These are phyloP conservation scores for Samsoniella hepiali DNA, from an alignment of 2,329 filamentous ascomycete species.

Conservation along the genomic window DNA sequence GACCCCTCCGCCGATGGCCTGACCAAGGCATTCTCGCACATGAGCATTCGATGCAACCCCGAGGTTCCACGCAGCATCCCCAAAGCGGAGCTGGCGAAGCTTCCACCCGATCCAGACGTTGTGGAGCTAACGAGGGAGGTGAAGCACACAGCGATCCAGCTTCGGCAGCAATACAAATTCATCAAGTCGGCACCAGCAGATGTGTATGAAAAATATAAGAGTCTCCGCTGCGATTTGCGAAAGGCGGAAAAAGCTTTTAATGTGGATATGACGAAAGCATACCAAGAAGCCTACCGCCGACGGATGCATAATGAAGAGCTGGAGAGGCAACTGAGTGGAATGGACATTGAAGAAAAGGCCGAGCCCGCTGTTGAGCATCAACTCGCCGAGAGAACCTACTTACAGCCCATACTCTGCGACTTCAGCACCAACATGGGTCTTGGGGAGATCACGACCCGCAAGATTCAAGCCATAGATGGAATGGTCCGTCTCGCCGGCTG, in stretches of 20 bases:
- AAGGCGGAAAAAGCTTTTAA: slow-evolving; percentile 16
- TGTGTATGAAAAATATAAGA: background rate
- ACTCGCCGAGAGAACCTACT: slow-evolving; percentile 2
- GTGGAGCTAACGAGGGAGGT: slow-evolving; percentile 5
- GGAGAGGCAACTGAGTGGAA: slow-evolving; percentile 6
- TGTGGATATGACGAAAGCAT: slow-evolving; percentile 15
- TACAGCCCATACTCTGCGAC: slow-evolving; percentile 12
- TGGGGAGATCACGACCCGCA: slow-evolving; percentile 4
- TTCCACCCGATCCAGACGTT: slow-evolving; percentile 11
- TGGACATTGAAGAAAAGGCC: background rate
- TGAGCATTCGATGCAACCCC: slow-evolving; percentile 18
- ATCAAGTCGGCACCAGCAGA: slow-evolving; percentile 13
- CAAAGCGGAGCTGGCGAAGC: slow-evolving; percentile 14
- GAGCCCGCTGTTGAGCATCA: slow-evolving; percentile 9
- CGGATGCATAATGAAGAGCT: slow-evolving; percentile 16
- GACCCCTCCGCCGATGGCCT: slow-evolving; percentile 13
- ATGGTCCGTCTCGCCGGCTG: slow-evolving; percentile 19
- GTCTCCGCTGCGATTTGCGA: background rate
- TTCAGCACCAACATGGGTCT: slow-evolving; percentile 5
- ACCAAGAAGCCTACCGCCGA: slow-evolving; percentile 13
- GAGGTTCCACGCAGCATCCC: slow-evolving; percentile 15
- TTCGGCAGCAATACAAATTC: slow-evolving; percentile 16
- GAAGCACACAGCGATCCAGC: background rate
- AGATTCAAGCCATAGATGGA: slow-evolving; percentile 16
- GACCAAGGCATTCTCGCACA: slow-evolving; percentile 16